A percentile compares a stretch with the other conserved stretches of the same genome.
phyloP scores from a whole-genome alignment of 495 filamentous ascomycete species.

The Lentithecium fluviatile region DNA sequence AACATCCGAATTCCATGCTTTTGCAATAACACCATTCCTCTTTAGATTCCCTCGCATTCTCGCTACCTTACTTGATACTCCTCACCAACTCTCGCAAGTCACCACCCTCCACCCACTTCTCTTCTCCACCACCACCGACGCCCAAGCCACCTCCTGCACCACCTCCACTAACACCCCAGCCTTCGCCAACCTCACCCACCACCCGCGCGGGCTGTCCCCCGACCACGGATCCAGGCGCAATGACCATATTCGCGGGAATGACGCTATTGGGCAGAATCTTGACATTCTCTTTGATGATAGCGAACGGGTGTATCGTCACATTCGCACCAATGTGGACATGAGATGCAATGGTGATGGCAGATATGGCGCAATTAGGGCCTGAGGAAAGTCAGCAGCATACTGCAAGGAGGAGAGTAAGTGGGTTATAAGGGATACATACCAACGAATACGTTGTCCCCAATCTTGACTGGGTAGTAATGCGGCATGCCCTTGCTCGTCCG shows the following conservation, averaged over 20 bases:
- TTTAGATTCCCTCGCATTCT: too few species aligned
- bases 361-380: slow-evolving; percentile 36
- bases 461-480: slow-evolving; percentile 80
- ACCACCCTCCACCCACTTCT: slow-evolving; percentile 44
- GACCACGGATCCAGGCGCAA: slow-evolving; percentile 84
- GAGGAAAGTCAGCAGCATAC: background rate
- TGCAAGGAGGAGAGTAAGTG: too few species aligned
- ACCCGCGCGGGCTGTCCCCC: slow-evolving; percentile 77
- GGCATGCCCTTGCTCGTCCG: slow-evolving; percentile 61
- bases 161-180: slow-evolving; percentile 58
- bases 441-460: slow-evolving; percentile 90
- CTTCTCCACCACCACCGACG: slow-evolving; percentile 33
- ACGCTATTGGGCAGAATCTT: slow-evolving; percentile 79
- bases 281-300: slow-evolving; percentile 87
- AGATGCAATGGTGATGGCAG: slow-evolving; percentile 36
- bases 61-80: slow-evolving; percentile 45
- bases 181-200: slow-evolving; percentile 83
- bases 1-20: too few species aligned
- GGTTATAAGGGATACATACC: slow-evolving; percentile 54
- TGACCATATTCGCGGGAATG: slow-evolving; percentile 82
- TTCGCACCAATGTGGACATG: slow-evolving; percentile 80
- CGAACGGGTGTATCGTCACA: slow-evolving; percentile 75
- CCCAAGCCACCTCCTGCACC: slow-evolving; percentile 46
- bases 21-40: too few species aligned
- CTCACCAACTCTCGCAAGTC: slow-evolving; percentile 46